Percentiles rank a stretch among this genome's conserved stretches.
Conservation (phyloP, 768 basidiomycete genomes). For the Dendrothele bispora region DNA sequence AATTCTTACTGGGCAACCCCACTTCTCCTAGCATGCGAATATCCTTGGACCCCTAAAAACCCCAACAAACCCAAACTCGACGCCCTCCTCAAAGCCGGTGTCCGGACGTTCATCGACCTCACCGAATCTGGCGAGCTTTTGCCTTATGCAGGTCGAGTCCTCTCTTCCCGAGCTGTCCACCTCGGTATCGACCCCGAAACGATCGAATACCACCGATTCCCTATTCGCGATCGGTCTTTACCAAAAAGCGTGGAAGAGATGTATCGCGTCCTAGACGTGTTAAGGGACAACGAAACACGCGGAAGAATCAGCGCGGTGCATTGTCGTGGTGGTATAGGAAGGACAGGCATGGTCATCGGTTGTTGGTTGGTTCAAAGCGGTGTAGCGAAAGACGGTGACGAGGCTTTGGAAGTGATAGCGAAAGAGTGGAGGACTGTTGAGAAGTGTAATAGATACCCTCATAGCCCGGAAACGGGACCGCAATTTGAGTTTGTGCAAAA, state of each 20-base stretch:
- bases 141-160: conserved; percentile 60
- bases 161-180: conserved; percentile 50
- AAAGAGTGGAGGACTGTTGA: conserved; percentile 74
- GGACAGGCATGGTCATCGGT: conserved; percentile 62
- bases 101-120: conserved; percentile 81
- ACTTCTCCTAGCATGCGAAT: conserved; percentile 75
- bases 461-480: conserved; percentile 77
- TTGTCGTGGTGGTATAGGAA: conserved; percentile 77
- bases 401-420: conserved; percentile 65
- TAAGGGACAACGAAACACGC: conserved; percentile 58
- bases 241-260: conserved; percentile 62
- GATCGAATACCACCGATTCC: conserved; percentile 78
- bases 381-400: conserved; percentile 57
- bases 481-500: conserved; percentile 68
- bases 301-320: conserved; percentile 72
- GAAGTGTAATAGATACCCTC: conserved; percentile 73
- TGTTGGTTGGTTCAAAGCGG: conserved; percentile 78
- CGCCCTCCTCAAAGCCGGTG: conserved; percentile 66
- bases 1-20: conserved; percentile 86
- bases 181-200: conserved; percentile 54
- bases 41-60: conserved; percentile 69
- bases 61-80: conserved; percentile 67
- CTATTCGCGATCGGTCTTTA: conserved; percentile 70
- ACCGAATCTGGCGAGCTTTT: conserved; percentile 79
- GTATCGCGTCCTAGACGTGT: conserved; percentile 55